Conservation (phyloP, 192 early-diverging fungal species). For the Pilobolus umbonatus region DNA sequence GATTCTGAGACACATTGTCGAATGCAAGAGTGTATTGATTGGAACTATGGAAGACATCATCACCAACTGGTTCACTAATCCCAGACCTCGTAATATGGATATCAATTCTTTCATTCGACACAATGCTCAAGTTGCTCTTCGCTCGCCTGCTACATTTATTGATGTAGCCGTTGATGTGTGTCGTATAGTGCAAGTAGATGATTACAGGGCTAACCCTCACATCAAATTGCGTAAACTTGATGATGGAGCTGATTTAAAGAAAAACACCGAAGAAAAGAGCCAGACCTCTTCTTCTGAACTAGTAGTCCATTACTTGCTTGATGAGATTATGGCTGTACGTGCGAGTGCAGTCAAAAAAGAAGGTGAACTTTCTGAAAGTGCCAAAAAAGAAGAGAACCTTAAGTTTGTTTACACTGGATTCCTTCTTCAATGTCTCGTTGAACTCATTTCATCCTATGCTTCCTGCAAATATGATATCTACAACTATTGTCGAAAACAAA, state of each 20-base stretch:
- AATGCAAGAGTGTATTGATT: constrained; percentile 59
- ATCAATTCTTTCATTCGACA: constrained; percentile 64
- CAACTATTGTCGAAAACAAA: constrained; percentile 47
- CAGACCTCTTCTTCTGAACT: constrained; percentile 5
- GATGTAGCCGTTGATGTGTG: constrained; percentile 58
- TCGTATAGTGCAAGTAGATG: constrained; percentile 46
- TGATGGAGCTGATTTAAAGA: constrained; percentile 21
- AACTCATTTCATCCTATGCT: constrained; percentile 84
- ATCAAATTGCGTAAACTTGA: constrained; percentile 37
- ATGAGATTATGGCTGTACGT: constrained; percentile 19
- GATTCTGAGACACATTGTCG: constrained; percentile 87
- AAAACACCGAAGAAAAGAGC: not conserved
- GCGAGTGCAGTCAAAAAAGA: constrained; percentile 5
- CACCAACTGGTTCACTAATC: constrained; percentile 64
- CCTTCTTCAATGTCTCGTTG: constrained; percentile 80
- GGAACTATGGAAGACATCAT: constrained; percentile 73
- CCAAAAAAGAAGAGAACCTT: constrained; percentile 14
- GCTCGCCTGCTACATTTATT: constrained; percentile 66
- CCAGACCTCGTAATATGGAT: constrained; percentile 64
- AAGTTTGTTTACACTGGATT: constrained; percentile 61
- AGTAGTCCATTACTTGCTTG: constrained; percentile 25
- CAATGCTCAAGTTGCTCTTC: constrained; percentile 59
- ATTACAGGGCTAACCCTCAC: constrained; percentile 59
- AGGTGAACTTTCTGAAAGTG: constrained; percentile 4
- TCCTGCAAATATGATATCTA: constrained; percentile 72